Evolutionary conservation across 1,284 basidiomycete species (phyloP), one percentile per base, ranked within the genome.

Genomic region (Meira miltonrushii): DNA sequence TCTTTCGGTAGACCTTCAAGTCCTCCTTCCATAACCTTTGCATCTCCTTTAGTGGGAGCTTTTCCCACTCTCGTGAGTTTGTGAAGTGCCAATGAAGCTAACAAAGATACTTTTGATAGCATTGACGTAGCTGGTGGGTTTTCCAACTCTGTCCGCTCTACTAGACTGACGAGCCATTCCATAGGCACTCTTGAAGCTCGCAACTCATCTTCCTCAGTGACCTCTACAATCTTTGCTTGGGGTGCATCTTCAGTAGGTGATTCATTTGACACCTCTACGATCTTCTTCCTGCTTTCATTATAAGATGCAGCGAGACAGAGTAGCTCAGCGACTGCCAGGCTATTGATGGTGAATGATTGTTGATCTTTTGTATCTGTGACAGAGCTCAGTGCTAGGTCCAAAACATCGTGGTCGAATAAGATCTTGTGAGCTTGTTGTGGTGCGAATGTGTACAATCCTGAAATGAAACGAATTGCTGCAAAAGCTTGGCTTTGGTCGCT

Each of bases 161-260:
- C 28, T 17, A 39, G 37, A 13, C 13, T 23, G 21, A 17, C 12
- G 15, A 53, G 50, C 50, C 50, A 53, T 17, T 53, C 17, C 15
- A 53, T 23, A 9, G 43, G 43, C 9, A 44, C 3, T 4, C 4
- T 25, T 12, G 50, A 13, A 39, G 50, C 28, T 13, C 5, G n/a
- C 6, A 17, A 6, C 19, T 41, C 50, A 23, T 39, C 25, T 13
- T 37, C 50, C 8, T 53, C 50, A 23, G 5, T 39, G 3, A 53
- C 13, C 15, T 53, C 50, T 17, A 53, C 50, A 15, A 53, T 53
- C 50, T 53, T 53, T n/a, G 12, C 37, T 25, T 15, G 19, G 8
- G 28, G 28, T 3, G 3, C 28, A 2, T 48, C 46, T 5, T 17
- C 23, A 5, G n/a, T 2, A 17, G 5, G 12, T 13, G 17, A 13